These are phyloP conservation scores for Candida gigantensis DNA, from an alignment of 1,139 yeast species.

Conservation along the genomic window DNA sequence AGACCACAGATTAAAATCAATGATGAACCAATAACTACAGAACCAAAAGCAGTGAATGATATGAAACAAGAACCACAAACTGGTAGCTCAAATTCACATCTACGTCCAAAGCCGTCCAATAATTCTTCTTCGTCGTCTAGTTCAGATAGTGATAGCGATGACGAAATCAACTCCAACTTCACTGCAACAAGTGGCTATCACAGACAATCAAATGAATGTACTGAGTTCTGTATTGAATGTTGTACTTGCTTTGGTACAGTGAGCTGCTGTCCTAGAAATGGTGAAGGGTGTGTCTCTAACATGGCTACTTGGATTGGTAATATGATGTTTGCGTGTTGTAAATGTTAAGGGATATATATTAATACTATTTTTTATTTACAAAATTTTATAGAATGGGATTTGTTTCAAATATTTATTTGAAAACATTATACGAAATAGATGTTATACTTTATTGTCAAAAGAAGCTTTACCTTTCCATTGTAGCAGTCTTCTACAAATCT, in stretches of 20 bases:
- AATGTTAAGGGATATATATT: conserved; percentile 26
- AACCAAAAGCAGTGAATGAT: conserved; percentile 16
- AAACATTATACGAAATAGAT: too few relatives aligned
- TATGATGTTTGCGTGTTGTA: conserved; percentile 37
- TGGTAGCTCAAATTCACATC: not conserved
- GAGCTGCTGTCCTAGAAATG: conserved; percentile 45
- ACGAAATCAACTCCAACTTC: conserved; percentile 10
- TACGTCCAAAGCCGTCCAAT: conserved; percentile 2
- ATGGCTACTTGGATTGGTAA: conserved; percentile 42
- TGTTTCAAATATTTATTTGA: too few relatives aligned
- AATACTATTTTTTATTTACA: too few relatives aligned
- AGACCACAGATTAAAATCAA: conserved; percentile 4
- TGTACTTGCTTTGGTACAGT: conserved; percentile 44
- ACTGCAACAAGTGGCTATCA: conserved; percentile 34
- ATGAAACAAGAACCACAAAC: conserved; percentile 14
- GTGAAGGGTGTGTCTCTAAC: conserved; percentile 43
- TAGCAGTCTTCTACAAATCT: too few relatives aligned
- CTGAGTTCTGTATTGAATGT: conserved; percentile 45
- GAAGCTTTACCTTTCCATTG: too few relatives aligned
- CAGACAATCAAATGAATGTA: conserved; percentile 40
- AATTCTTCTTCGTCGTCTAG: conserved; percentile 5
- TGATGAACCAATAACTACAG: conserved; percentile 14
- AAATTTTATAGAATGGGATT: too few relatives aligned
- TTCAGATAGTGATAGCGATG: conserved; percentile 4
- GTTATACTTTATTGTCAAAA: too few relatives aligned